These are phyloP conservation scores for Dendrobium catenatum DNA, from an alignment of 106 monocot species.

Conservation along the genomic window DNA sequence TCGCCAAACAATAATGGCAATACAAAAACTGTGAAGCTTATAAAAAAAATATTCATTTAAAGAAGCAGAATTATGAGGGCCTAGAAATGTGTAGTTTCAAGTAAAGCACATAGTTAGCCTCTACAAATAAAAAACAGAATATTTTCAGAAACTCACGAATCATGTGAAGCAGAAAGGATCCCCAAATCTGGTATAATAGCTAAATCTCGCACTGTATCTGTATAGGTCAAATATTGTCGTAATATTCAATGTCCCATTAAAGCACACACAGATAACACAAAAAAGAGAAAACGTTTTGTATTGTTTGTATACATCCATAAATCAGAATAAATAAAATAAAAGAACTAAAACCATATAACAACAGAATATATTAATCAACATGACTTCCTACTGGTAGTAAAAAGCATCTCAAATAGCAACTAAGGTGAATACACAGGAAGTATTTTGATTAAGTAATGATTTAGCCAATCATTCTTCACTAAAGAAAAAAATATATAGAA, in stretches of 20 bases:
- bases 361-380: neutral
- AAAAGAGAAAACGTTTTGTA: neutral
- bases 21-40: neutral
- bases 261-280: neutral
- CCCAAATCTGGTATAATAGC: constrained; percentile 81
- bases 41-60: neutral
- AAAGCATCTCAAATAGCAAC: neutral
- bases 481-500: neutral
- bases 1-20: neutral
- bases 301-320: neutral
- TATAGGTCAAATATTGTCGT: neutral
- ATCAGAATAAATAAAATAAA: neutral
- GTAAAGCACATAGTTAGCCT: neutral
- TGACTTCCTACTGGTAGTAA: neutral
- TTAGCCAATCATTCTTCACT: neutral
- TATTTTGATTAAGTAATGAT: neutral
- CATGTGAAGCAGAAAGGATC: constrained; percentile 97
- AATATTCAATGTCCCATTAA: neutral
- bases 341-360: neutral
- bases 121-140: neutral
- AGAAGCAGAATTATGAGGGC: neutral
- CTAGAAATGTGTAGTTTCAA: neutral
- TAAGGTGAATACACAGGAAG: neutral
- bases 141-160: constrained; percentile 45
- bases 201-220: constrained; percentile 89